These are phyloP conservation scores for Gymnopus androsaceus DNA, from an alignment of 1,284 basidiomycete species.

Conservation along the genomic window DNA sequence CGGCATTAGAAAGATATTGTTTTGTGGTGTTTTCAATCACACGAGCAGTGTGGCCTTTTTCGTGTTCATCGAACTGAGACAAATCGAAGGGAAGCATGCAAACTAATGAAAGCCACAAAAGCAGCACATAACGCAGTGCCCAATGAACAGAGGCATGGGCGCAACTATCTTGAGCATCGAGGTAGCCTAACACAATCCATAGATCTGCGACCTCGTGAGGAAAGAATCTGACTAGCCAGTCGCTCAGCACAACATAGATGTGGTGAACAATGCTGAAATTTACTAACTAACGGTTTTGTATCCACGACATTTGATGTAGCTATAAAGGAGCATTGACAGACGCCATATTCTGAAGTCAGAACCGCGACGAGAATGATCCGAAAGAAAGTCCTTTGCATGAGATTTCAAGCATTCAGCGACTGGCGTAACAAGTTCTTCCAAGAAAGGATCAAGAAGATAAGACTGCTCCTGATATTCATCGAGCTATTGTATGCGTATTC, in stretches of 20 bases:
- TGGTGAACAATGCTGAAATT: constrained; percentile 12
- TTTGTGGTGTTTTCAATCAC: constrained; percentile 64
- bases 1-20: constrained; percentile 64
- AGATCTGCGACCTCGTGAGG: constrained; percentile 89
- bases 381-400: constrained; percentile 52
- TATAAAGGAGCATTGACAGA: constrained; percentile 73
- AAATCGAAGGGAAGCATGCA: constrained; percentile 95
- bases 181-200: constrained; percentile 69
- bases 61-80: constrained; percentile 74
- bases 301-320: constrained; percentile 88
- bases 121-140: constrained; percentile 81
- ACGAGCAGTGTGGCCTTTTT: constrained; percentile 50
- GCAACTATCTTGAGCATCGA: constrained; percentile 53
- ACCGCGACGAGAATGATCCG: constrained; percentile 33
- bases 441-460: constrained; percentile 92
- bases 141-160: constrained; percentile 56
- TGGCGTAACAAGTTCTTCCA: constrained; percentile 83
- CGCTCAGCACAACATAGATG: constrained; percentile 20
- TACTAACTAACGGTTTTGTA: constrained; percentile 89
- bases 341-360: constrained; percentile 49
- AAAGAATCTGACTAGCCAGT: constrained; percentile 79
- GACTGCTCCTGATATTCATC: constrained; percentile 92
- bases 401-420: constrained; percentile 68
- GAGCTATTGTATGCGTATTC: constrained; percentile 53
- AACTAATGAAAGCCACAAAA: constrained; percentile 93